These are phyloP conservation scores for Tuber microsphaerosporum DNA, from an alignment of 495 filamentous ascomycete species.

Conservation along the genomic window DNA sequence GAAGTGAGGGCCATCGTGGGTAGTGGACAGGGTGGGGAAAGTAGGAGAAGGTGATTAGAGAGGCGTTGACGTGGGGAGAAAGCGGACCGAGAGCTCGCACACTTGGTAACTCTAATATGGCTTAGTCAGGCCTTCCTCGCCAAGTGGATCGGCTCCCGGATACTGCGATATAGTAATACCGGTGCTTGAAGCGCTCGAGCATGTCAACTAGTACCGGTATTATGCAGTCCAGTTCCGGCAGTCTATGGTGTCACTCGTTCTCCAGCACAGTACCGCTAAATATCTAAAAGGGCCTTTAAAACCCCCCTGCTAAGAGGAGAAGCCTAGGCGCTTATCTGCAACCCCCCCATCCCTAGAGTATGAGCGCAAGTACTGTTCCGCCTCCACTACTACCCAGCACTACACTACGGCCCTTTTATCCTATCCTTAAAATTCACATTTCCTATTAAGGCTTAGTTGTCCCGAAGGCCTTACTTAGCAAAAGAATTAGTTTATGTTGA, in stretches of 20 bases:
- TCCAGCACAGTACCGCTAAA: neutral
- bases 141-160: neutral
- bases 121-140: neutral
- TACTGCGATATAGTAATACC: too few relatives aligned
- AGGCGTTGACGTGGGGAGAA: neutral
- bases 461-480: neutral
- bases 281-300: too few relatives aligned
- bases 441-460: neutral
- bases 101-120: neutral
- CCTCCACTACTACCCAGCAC: neutral
- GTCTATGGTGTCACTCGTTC: neutral
- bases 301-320: too few relatives aligned
- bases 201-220: too few relatives aligned
- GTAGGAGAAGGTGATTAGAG: neutral
- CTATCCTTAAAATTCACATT: neutral
- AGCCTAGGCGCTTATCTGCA: too few relatives aligned
- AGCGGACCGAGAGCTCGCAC: neutral
- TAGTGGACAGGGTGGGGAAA: neutral
- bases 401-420: neutral
- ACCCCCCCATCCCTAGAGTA: too few relatives aligned
- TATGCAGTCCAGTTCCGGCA: neutral
- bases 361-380: too few relatives aligned
- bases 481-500: neutral
- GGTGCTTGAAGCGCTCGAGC: too few relatives aligned
- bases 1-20: constrained; percentile 36